These are phyloP conservation scores for Alnus glutinosa DNA, from an alignment of 306 rosid species.

Conservation along the genomic window DNA sequence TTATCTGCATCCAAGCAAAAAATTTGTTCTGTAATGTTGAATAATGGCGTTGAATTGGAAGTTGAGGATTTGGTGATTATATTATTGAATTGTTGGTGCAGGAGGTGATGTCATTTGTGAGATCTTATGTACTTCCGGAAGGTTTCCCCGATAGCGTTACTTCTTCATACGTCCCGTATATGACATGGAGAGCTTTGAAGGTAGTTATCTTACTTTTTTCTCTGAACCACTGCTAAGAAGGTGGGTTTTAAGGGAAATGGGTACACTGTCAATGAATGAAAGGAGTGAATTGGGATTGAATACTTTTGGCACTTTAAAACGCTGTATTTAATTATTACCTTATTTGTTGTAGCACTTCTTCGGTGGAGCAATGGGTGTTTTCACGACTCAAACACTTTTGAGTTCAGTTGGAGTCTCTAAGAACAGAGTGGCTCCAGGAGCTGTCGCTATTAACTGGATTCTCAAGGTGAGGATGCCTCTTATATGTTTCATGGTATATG, in stretches of 20 bases:
- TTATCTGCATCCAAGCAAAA: too few relatives aligned
- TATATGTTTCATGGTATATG: not conserved
- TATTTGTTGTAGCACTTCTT: constrained; percentile 68
- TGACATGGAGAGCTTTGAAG: constrained; percentile 98
- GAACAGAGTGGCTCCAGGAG: constrained; percentile 70
- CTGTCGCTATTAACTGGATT: constrained; percentile 97
- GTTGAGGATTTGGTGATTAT: not conserved
- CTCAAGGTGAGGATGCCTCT: constrained; percentile 59
- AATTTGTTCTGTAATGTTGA: not conserved
- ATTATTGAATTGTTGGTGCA: constrained; percentile 36
- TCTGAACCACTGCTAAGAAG: not conserved
- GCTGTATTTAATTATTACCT: not conserved
- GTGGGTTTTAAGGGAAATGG: not conserved
- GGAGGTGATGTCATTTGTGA: constrained; percentile 69
- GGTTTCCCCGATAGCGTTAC: constrained; percentile 89
- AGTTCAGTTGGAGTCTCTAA: constrained; percentile 84
- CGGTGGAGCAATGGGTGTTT: constrained; percentile 99
- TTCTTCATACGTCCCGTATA: constrained; percentile 93
- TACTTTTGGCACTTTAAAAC: not conserved
- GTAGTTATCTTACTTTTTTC: constrained; percentile 28
- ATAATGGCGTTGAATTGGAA: not conserved
- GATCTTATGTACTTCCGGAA: constrained; percentile 95
- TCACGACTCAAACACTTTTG: constrained; percentile 91
- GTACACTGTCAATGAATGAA: not conserved
- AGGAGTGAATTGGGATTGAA: not conserved